Evolutionary conservation across 208 protist species (phyloP), one percentile per base, ranked within the genome.

Genomic region (Wallacemonas collosoma): DNA sequence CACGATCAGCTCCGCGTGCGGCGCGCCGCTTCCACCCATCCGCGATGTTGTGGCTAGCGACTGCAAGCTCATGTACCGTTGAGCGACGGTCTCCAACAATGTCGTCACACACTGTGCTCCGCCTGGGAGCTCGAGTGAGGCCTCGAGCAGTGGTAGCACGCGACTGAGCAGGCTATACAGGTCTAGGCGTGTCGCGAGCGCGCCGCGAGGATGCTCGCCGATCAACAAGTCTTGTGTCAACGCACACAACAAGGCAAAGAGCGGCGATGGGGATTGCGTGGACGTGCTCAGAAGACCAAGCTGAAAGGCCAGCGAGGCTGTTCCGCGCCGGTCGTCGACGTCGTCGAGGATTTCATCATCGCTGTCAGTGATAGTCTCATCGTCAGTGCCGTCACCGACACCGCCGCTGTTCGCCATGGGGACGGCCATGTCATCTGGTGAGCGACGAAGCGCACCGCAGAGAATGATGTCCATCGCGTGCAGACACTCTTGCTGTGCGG

Each of bases 401-500:
- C 26, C 26, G 55, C 75, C 71, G 2, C 62, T 71, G 2, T 4
- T 47, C 8, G 15, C 51, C 35, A 14, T 48, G 38, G 47, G 40
- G 39, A 3, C 11, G 3, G n/a, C 47, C 26, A 35, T 51, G 14
- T 53, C 44, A 36, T 14, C 12, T 6, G 38, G 58, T 44, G 58
- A 6, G 6, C 35, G 47, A 12, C 53, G 63, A 12, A 77, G 45
- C 38, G 12, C 71, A 17, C 61, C 43, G n/a, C 55, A 48, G 40
- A 75, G 17, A 54, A 80, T 50, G 6, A 44, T 35, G 14, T 63
- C 68, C 12, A 86, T 65, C 36, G 54, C 75, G 12, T 67, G 54
- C 6, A 86, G 68, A 11, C 72, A 83, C 41, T 89, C 79, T 43
- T 73, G 36, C 73, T 86, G 84, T 17, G 78, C 73, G 0, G 75